Evolutionary conservation across 2,329 filamentous ascomycete species (phyloP), one percentile per base, ranked within the genome.

Genomic region (Camillea tinctor): DNA sequence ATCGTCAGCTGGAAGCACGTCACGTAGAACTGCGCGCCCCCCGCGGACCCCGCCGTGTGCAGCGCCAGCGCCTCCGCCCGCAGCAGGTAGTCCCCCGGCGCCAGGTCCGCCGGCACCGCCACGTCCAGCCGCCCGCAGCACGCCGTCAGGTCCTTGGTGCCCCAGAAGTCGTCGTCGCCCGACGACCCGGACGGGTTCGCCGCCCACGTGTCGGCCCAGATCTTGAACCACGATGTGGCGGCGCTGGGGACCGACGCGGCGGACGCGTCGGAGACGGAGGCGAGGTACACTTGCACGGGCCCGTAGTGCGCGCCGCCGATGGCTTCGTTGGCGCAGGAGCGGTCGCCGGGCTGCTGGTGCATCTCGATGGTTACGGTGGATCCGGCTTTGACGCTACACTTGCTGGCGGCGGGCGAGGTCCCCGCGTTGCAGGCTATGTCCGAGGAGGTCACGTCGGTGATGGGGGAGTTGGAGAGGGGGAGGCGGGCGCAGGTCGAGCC

Each of bases 281-380:
- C 70, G 61, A 79, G 68, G 64, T 80, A 79, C 1, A 77, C 71
- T 52, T 76, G 71, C 17, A 80, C 74, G 0, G 78, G 78, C 2
- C 78, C 77, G 62, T 75, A 77, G 64, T 80, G 78, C 50, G 73
- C 74, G 9, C 79, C 78, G 4, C 78, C 78, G 57, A 80, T 79
- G 4, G 76, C 79, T 61, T 79, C 73, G 58, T 74, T 74, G 4
- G 62, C 54, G 60, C 77, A 80, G n/a, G 63, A 64, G 17, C 78
- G 74, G 63, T 72, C 67, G 1, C 62, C 59, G 1, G 66, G 68
- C 60, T 71, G 68, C 58, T 80, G 79, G 73, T 86, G 83, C 81
- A 86, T 86, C 72, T 86, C 84, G 7, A 85, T 76, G 0, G 82
- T 84, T 15, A 85, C 77, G 0, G 74, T 80, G 4, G 74, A 73